Evolutionary conservation across 2,329 filamentous ascomycete species (phyloP).

Genomic region (Diplodia scrobiculata): DNA sequence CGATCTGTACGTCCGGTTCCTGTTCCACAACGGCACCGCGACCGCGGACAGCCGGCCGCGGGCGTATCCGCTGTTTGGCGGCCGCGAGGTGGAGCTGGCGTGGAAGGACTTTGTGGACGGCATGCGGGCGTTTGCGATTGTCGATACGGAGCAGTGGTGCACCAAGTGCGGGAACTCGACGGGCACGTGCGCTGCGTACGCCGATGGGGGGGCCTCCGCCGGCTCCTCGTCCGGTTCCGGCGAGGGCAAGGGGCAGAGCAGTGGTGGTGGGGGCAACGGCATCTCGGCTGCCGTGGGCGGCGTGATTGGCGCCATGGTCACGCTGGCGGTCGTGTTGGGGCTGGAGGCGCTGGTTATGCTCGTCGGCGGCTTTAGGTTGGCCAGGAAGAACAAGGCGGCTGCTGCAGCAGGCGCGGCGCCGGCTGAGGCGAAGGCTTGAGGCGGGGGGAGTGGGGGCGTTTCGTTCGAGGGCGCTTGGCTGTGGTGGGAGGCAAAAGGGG

Average conservation of each 20-base stretch:
- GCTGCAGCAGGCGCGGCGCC: neutral
- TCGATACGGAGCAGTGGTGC: slow-evolving; percentile 71
- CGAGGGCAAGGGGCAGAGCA: slow-evolving; percentile 26
- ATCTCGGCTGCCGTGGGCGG: slow-evolving; percentile 74
- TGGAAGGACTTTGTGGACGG: slow-evolving; percentile 68
- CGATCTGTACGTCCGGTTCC: slow-evolving; percentile 62
- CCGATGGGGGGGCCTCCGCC: slow-evolving; percentile 32
- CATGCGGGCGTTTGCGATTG: slow-evolving; percentile 68
- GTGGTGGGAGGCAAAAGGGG: too few species aligned
- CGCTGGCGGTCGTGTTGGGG: slow-evolving; percentile 61
- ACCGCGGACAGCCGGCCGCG: slow-evolving; percentile 49
- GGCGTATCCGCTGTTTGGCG: slow-evolving; percentile 64
- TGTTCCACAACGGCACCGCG: slow-evolving; percentile 65
- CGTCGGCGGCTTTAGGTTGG: slow-evolving; percentile 31
- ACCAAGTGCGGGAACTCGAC: slow-evolving; percentile 70
- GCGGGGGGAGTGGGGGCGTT: too few species aligned
- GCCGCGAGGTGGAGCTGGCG: slow-evolving; percentile 57
- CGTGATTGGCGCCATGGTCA: slow-evolving; percentile 74
- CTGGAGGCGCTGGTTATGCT: slow-evolving; percentile 29
- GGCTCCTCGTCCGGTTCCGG: slow-evolving; percentile 34
- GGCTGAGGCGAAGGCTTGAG: slow-evolving; percentile 5
- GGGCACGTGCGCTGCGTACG: slow-evolving; percentile 62
- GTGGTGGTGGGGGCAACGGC: slow-evolving; percentile 42
- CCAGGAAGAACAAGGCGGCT: slow-evolving; percentile 8
- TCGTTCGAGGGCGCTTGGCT: too few species aligned